Conservation (phyloP, 306 rosid species). For the Rubus parviflorus region DNA sequence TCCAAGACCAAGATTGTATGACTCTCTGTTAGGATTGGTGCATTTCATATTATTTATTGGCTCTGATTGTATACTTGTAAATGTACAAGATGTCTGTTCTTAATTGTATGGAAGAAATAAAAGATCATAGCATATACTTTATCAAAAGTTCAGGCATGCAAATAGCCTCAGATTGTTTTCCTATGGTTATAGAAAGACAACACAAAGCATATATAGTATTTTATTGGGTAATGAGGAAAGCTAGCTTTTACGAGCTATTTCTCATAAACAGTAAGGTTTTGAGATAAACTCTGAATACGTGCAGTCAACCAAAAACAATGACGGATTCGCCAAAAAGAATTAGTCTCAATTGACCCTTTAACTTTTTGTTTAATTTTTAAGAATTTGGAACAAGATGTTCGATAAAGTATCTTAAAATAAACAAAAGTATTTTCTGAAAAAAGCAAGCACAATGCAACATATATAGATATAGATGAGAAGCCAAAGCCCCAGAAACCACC, state of each 20-base stretch:
- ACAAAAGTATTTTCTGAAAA: not conserved
- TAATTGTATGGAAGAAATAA: not conserved
- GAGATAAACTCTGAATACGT: not conserved
- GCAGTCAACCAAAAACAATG: not conserved
- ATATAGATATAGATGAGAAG: not conserved
- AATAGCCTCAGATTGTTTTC: not conserved
- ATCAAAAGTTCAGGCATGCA: not conserved
- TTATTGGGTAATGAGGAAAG: not conserved
- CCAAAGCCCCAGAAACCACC: slow-evolving; percentile 3
- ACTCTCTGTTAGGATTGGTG: not conserved
- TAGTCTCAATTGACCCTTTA: not conserved
- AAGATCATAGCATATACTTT: not conserved
- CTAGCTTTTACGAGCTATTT: not conserved
- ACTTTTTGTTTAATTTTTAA: not conserved
- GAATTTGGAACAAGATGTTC: no score
- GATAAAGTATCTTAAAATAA: not conserved
- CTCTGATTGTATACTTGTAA: not conserved
- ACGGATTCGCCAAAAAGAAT: not conserved
- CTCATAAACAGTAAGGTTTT: not conserved
- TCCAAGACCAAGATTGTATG: slow-evolving; percentile 29
- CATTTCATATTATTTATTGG: not conserved
- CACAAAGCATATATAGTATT: not conserved
- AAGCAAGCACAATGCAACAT: not conserved
- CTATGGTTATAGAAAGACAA: not conserved
- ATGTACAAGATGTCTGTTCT: not conserved